Conservation (phyloP, 1,284 basidiomycete species). For the Ustanciosporium gigantosporum region DNA sequence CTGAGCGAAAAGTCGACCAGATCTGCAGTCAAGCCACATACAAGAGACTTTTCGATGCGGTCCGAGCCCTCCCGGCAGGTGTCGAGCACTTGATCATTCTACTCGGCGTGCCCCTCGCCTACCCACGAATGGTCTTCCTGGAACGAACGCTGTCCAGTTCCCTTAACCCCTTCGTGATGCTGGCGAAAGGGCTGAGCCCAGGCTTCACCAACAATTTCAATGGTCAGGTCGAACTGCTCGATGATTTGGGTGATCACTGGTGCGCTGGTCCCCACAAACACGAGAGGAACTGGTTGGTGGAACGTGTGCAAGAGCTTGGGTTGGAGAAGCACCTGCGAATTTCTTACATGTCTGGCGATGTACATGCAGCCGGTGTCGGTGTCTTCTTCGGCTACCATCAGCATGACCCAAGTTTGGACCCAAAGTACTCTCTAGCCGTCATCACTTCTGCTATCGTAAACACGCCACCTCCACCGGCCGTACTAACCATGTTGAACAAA, state of each 20-base stretch:
- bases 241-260: conserved; percentile 75
- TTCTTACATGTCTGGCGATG: conserved; percentile 56
- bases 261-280: conserved; percentile 67
- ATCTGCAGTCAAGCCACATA: conserved; percentile 54
- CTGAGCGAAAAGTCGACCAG: conserved; percentile 57
- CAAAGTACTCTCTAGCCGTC: conserved; percentile 55
- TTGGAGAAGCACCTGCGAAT: conserved; percentile 51
- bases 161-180: conserved; percentile 54
- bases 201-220: conserved; percentile 60
- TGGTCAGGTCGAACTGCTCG: conserved; percentile 59
- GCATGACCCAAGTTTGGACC: conserved; percentile 50
- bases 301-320: conserved; percentile 63
- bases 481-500: conserved; percentile 77
- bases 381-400: conserved; percentile 39
- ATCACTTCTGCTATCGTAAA: conserved; percentile 59
- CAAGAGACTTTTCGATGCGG: conserved; percentile 42
- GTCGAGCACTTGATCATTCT: conserved; percentile 58
- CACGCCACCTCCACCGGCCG: conserved; percentile 72
- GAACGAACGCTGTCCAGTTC: conserved; percentile 50
- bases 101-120: conserved; percentile 59
- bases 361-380: conserved; percentile 53
- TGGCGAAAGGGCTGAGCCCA: conserved; percentile 49
- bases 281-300: conserved; percentile 88
- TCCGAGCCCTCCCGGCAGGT: conserved; percentile 41
- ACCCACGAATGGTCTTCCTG: conserved; percentile 59